Evolutionary conservation across 129 eudicot species (phyloP), one percentile per base, ranked within the genome.

Genomic region (Helianthus tuberosus): DNA sequence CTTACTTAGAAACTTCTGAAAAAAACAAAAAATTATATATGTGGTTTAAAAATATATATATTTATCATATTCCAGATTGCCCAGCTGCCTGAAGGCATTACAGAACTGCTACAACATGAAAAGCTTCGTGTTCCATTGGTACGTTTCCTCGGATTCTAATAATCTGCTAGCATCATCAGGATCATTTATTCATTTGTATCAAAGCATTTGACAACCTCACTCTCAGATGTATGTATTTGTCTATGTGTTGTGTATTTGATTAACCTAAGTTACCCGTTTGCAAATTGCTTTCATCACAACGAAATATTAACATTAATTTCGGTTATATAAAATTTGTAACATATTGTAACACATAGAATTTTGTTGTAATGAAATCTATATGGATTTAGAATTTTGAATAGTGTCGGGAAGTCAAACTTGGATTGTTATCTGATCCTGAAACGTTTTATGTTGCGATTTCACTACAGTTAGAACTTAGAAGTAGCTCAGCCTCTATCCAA

Each of bases 21-120:
- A 50, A 20, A 1, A 48, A 39, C 23, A 20, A 13, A 6, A 14
- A 64, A 50, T 13, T 25, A 13, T 27, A 6, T 76, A 43, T 46
- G 66, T 49, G 13, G 46, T 58, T 53, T 77, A 14, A 60, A 64
- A 27, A 32, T 78, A 29, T 36, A 14, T 64, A 29, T 27, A 51
- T 71, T 46, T 61, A 36, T 64, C 54, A 25, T 61, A 57, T 80
- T 70, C 23, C 87, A 94, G 97, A 94, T 94, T 96, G 97, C 98
- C 51, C 93, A 81, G 81, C 77, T 94, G 77, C 98, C 98, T 5
- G 97, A 94, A 84, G 98, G 97, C 68, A 85, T 94, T 59, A 94
- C 98, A 38, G 96, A 94, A 67, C 68, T 94, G 72, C 76, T 90
- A 84, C 89, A 90, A 63, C 98, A 90, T 74, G 96, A 90, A 69